Evolutionary conservation across 306 rosid genomes (phyloP).

Genomic region (Cucumis cinereus): DNA sequence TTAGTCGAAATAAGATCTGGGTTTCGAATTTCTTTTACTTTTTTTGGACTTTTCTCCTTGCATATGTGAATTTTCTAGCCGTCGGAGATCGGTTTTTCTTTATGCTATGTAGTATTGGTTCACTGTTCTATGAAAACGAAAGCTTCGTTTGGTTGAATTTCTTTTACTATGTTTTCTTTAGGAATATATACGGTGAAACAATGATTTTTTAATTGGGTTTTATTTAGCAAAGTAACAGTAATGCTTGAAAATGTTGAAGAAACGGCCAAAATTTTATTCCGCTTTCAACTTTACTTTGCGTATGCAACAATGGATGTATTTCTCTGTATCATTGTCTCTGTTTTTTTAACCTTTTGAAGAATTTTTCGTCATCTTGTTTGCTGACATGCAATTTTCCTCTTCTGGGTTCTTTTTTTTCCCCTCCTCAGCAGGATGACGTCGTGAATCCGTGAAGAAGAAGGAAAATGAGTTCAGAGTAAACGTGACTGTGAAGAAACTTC

Average conservation of each 20-base stretch:
- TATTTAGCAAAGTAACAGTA: slow-evolving; percentile 37
- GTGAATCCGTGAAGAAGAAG: slow-evolving; percentile 16
- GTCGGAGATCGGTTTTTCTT: slow-evolving; percentile 8
- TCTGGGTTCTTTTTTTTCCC: slow-evolving; percentile 9
- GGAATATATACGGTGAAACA: slow-evolving; percentile 20
- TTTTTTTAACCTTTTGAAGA: slow-evolving; percentile 16
- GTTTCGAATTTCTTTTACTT: slow-evolving; percentile 13
- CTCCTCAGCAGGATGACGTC: slow-evolving; percentile 20
- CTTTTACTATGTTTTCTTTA: neutral
- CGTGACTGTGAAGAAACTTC: slow-evolving; percentile 9
- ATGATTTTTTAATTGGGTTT: slow-evolving; percentile 19
- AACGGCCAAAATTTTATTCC: slow-evolving; percentile 19
- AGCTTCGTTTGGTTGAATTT: neutral
- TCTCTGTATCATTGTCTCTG: slow-evolving; percentile 27
- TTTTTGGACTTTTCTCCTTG: slow-evolving; percentile 19
- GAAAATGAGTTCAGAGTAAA: slow-evolving; percentile 24
- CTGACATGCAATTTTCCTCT: slow-evolving; percentile 37
- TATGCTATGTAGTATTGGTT: slow-evolving; percentile 7
- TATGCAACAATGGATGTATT: slow-evolving; percentile 23
- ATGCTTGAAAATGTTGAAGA: slow-evolving; percentile 31
- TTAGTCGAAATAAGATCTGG: slow-evolving; percentile 22
- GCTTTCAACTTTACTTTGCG: slow-evolving; percentile 20
- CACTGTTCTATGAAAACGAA: neutral
- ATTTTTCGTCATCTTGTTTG: slow-evolving; percentile 8
- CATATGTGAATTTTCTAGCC: slow-evolving; percentile 24